A percentile compares a stretch with the other conserved stretches of the same genome.
Evolutionary conservation across 441 rosid genomes (phyloP).

Genomic region (Croton laevigatus): DNA sequence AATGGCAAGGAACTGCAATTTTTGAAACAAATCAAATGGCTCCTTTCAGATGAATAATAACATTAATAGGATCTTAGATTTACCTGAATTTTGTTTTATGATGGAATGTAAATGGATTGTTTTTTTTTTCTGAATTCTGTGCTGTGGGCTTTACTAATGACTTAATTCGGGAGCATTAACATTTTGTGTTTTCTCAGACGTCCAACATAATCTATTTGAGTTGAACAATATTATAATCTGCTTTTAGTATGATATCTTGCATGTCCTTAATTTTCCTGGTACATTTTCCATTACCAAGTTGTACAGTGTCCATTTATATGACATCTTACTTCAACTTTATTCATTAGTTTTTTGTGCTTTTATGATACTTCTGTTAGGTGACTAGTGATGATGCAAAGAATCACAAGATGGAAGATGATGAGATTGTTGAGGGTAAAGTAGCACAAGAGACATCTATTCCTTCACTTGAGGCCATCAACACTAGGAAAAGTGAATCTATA

Average conservation of each 20-base stretch:
- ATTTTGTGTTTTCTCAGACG: neutral
- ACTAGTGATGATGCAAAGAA: constrained; percentile 28
- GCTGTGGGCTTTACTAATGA: neutral
- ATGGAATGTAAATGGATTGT: neutral
- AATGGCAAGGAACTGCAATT: neutral
- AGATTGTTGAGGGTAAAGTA: constrained; percentile 37
- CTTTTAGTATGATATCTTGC: neutral
- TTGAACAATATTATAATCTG: neutral
- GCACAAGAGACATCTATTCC: constrained; percentile 32
- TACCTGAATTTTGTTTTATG: neutral
- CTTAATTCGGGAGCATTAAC: neutral
- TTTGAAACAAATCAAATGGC: neutral
- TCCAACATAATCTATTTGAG: neutral
- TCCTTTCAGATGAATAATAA: too few species aligned
- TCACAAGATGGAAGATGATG: constrained; percentile 43
- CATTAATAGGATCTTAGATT: neutral
- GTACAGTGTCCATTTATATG: constrained; percentile 6
- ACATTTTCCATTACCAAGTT: neutral
- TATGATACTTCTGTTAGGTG: constrained; percentile 34
- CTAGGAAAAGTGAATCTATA: constrained; percentile 33
- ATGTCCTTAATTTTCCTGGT: neutral
- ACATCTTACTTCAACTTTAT: neutral
- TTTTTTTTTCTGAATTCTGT: neutral
- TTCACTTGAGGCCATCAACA: constrained; percentile 23
- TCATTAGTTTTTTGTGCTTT: constrained; percentile 4